These are phyloP conservation scores for Aureobasidium sp. DNA, from an alignment of 2,329 filamentous ascomycete genomes.

Conservation along the genomic window DNA sequence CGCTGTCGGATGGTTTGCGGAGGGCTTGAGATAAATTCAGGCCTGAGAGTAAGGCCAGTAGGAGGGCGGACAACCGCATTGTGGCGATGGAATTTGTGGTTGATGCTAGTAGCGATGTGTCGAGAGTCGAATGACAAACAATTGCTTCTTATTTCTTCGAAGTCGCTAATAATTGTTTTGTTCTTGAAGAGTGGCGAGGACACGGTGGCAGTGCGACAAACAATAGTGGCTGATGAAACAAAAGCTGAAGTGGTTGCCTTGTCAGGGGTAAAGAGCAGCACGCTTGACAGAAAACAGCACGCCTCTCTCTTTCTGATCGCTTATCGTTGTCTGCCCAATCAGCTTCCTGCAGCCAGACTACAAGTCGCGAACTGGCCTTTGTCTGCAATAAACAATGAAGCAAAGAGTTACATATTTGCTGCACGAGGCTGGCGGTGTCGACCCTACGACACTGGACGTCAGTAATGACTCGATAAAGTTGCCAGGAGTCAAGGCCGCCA, in stretches of 20 bases:
- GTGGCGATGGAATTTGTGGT: not conserved
- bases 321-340: conserved; percentile 3
- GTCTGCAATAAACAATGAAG: conserved; percentile 49
- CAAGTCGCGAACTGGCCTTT: conserved; percentile 6
- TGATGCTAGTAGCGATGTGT: not conserved
- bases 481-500: conserved; percentile 56
- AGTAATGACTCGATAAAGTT: conserved; percentile 49
- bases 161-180: not conserved
- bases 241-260: conserved; percentile 14
- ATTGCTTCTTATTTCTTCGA: not conserved
- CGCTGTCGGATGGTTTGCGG: conserved; percentile 35
- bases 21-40: conserved; percentile 12
- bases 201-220: conserved; percentile 5
- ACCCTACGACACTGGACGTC: conserved; percentile 57
- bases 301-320: not conserved
- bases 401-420: conserved; percentile 71
- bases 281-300: not conserved
- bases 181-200: conserved; percentile 15
- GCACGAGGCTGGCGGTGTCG: conserved; percentile 55
- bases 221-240: not conserved
- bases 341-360: conserved; percentile 1
- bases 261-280: conserved; percentile 13
- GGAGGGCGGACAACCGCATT: conserved; percentile 7
- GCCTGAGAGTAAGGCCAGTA: conserved; percentile 17
- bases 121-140: not conserved